A percentile compares a stretch with the other conserved stretches of the same genome.
phyloP scores from a whole-genome alignment of 192 early-diverging fungal genomes.

The Podochytrium sp. region DNA sequence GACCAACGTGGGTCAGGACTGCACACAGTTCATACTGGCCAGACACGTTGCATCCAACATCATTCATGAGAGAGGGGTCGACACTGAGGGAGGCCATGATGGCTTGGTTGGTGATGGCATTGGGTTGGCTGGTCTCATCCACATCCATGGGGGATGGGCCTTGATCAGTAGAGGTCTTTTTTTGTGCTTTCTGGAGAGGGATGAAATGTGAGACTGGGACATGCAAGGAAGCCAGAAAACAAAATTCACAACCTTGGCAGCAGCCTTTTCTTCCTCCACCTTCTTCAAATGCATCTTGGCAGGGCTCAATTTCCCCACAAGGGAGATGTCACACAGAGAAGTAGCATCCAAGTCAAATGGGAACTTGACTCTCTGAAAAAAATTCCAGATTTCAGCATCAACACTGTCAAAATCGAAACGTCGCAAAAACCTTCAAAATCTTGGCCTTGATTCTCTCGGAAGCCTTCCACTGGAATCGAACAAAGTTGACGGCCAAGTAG shows the following conservation, averaged over 20 bases:
- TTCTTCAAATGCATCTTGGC: constrained; percentile 64
- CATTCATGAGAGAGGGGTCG: constrained; percentile 66
- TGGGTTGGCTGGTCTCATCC: constrained; percentile 19
- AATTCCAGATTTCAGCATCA: background rate
- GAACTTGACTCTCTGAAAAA: constrained; percentile 79
- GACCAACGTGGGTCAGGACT: constrained; percentile 94
- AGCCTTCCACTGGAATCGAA: constrained; percentile 95
- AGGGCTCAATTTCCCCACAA: constrained; percentile 72
- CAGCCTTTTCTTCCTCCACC: constrained; percentile 68
- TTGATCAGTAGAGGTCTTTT: constrained; percentile 1
- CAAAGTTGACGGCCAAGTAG: constrained; percentile 90
- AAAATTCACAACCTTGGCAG: constrained; percentile 1
- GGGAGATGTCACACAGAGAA: constrained; percentile 83
- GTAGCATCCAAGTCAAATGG: constrained; percentile 88
- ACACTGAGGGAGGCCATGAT: constrained; percentile 27
- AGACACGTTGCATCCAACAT: constrained; percentile 82
- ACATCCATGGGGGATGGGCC: constrained; percentile 37
- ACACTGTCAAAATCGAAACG: background rate
- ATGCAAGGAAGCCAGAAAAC: background rate
- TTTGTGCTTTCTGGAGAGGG: constrained; percentile 3
- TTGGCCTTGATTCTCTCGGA: constrained; percentile 81
- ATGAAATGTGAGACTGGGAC: constrained; percentile 1
- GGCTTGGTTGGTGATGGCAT: constrained; percentile 26
- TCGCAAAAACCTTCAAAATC: constrained; percentile 75
- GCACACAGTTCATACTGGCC: constrained; percentile 93